Evolutionary conservation across 495 filamentous ascomycete genomes (phyloP).

Genomic region (Hypomontagnella submonticulosa): DNA sequence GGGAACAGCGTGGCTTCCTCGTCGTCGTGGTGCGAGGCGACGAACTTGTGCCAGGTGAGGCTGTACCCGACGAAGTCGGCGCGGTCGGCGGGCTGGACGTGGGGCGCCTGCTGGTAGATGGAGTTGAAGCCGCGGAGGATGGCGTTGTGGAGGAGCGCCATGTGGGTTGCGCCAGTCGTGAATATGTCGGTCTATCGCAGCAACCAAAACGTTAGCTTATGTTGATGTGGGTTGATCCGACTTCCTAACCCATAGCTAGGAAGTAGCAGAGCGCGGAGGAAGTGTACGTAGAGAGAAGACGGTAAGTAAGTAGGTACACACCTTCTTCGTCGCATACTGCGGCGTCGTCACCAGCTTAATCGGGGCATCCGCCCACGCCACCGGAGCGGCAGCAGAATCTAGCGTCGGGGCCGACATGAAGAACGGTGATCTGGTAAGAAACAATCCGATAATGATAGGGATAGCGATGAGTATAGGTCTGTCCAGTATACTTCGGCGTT

Average conservation of each 20-base stretch:
- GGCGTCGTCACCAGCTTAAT: conserved; percentile 61
- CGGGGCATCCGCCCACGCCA: conserved; percentile 62
- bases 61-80: conserved; percentile 63
- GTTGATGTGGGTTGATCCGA: not conserved
- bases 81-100: conserved; percentile 55
- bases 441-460: conserved; percentile 50
- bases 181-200: conserved; percentile 58
- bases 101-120: conserved; percentile 64
- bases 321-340: conserved; percentile 58
- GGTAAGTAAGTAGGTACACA: conserved; percentile 15
- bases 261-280: not conserved
- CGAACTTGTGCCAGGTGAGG: conserved; percentile 62
- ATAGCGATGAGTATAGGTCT: conserved; percentile 48
- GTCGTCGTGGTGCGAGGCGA: conserved; percentile 65
- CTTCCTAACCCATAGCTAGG: too few species aligned
- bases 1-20: conserved; percentile 64
- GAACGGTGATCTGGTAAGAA: conserved; percentile 56
- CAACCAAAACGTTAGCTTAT: conserved; percentile 4
- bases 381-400: conserved; percentile 40
- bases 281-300: not conserved
- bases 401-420: conserved; percentile 52
- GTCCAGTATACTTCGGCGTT: conserved; percentile 41
- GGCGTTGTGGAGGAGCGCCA: conserved; percentile 69
- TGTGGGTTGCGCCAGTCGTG: conserved; percentile 65
- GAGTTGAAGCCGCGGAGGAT: conserved; percentile 70